phyloP scores from a whole-genome alignment of 2,329 filamentous ascomycete genomes.

The Capronia americana region DNA sequence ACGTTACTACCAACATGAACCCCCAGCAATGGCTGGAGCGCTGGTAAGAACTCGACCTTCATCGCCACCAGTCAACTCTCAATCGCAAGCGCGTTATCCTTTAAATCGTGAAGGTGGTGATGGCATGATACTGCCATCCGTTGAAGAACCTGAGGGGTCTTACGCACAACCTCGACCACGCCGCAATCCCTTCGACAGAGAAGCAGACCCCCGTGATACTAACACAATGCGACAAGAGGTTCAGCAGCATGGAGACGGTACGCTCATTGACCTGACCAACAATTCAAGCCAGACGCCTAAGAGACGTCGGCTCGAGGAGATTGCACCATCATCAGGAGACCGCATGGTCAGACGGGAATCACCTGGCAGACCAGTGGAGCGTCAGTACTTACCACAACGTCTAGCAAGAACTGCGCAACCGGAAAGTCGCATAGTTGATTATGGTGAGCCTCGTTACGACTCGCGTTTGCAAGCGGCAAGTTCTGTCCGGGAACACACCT shows the following conservation, averaged over 20 bases:
- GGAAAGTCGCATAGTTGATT: conserved; percentile 21
- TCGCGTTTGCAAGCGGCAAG: conserved; percentile 16
- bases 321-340: conserved; percentile 13
- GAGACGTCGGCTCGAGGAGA: conserved; percentile 30
- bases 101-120: conserved; percentile 31
- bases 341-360: conserved; percentile 23
- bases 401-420: conserved; percentile 11
- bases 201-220: conserved; percentile 28
- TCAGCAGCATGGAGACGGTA: conserved; percentile 11
- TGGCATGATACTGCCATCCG: conserved; percentile 35
- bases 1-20: conserved; percentile 23
- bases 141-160: conserved; percentile 37
- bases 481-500: conserved; percentile 18
- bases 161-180: conserved; percentile 29
- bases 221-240: conserved; percentile 21
- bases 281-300: conserved; percentile 24
- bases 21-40: conserved; percentile 4
- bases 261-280: conserved; percentile 22
- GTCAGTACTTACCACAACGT: conserved; percentile 21
- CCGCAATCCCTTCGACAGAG: conserved; percentile 29
- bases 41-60: conserved; percentile 31
- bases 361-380: conserved; percentile 22
- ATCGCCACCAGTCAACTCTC: conserved; percentile 28
- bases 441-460: conserved; percentile 26
- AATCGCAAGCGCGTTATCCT: conserved; percentile 19